Conservation (phyloP, 495 filamentous ascomycete species). For the Bombardia bombarda region DNA sequence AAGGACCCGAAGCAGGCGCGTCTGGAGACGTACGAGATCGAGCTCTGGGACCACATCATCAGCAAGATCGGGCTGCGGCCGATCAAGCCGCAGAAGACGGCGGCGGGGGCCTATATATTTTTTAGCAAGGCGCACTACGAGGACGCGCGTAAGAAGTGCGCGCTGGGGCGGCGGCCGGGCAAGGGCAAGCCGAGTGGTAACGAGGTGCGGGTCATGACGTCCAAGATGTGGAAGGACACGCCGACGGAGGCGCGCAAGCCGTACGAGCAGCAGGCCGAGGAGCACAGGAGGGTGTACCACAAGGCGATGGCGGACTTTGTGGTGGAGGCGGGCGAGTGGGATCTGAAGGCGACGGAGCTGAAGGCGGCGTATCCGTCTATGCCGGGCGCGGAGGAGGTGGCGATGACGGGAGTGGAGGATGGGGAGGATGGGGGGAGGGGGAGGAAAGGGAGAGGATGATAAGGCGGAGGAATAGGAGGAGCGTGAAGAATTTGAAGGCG, state of each 20-base stretch:
- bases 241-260: constrained; percentile 58
- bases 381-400: background rate
- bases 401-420: no score
- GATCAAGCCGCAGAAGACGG: constrained; percentile 56
- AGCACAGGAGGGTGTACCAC: constrained; percentile 55
- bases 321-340: constrained; percentile 57
- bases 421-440: background rate
- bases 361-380: constrained; percentile 49
- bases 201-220: constrained; percentile 73
- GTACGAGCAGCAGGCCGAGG: constrained; percentile 63
- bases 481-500: background rate
- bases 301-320: constrained; percentile 51
- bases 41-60: constrained; percentile 61
- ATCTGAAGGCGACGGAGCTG: constrained; percentile 50
- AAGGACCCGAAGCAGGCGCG: constrained; percentile 45
- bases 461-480: constrained; percentile 3
- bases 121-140: constrained; percentile 78
- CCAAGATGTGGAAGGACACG: constrained; percentile 83
- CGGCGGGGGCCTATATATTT: constrained; percentile 65
- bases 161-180: constrained; percentile 53
- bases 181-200: constrained; percentile 64
- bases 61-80: constrained; percentile 66
- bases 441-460: no score
- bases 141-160: constrained; percentile 62
- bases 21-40: constrained; percentile 62